phyloP scores from a whole-genome alignment of 1,284 basidiomycete species.

The Ceratobasidium papillatum region DNA sequence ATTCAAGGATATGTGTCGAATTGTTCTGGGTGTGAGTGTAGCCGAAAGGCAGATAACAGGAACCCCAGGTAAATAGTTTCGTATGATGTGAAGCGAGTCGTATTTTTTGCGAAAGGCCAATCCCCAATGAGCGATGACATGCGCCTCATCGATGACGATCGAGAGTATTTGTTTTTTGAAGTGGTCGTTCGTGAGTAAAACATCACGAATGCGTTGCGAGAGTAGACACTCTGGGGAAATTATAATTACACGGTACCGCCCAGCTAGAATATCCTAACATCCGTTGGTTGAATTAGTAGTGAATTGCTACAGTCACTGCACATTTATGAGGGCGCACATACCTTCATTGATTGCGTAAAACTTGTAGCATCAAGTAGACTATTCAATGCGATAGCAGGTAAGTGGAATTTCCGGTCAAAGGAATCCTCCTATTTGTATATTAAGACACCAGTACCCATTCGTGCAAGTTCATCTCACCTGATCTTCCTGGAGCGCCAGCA shows the following conservation, averaged over 20 bases:
- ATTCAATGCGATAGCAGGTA: slow-evolving; percentile 52
- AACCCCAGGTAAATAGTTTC: slow-evolving; percentile 52
- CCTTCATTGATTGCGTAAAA: slow-evolving; percentile 47
- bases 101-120: slow-evolving; percentile 56
- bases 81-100: slow-evolving; percentile 51
- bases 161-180: slow-evolving; percentile 50
- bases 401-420: slow-evolving; percentile 46
- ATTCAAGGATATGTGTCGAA: slow-evolving; percentile 50
- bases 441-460: background rate
- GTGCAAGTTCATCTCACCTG: slow-evolving; percentile 45
- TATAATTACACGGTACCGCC: slow-evolving; percentile 53
- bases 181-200: slow-evolving; percentile 50
- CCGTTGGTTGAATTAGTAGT: background rate
- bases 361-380: slow-evolving; percentile 51
- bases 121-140: slow-evolving; percentile 57
- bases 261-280: slow-evolving; percentile 32
- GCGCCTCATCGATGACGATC: slow-evolving; percentile 56
- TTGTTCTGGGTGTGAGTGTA: slow-evolving; percentile 52
- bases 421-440: background rate
- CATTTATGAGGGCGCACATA: no score
- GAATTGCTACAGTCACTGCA: no score
- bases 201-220: slow-evolving; percentile 51
- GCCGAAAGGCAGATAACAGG: slow-evolving; percentile 56
- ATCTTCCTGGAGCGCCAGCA: slow-evolving; percentile 55
- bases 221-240: slow-evolving; percentile 56